Percentiles rank a stretch among this genome's conserved stretches.
Evolutionary conservation across 2,329 filamentous ascomycete genomes (phyloP).

Genomic region (Colletotrichum lindemuthianum): DNA sequence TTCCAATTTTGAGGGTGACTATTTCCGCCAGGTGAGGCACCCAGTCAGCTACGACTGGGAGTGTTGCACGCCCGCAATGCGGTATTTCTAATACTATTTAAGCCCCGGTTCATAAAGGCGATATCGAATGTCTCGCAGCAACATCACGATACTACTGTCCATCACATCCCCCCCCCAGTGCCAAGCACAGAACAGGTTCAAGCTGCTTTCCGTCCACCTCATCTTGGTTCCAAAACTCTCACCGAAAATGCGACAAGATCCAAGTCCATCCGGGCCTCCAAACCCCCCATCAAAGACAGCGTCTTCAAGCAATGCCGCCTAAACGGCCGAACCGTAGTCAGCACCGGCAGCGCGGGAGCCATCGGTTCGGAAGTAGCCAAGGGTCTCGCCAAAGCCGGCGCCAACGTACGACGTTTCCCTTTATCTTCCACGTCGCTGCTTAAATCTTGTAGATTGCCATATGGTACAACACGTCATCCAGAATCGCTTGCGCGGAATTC

Average conservation of each 20-base stretch:
- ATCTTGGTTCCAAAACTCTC: no score
- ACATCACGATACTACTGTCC: no score
- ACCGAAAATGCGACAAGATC: not conserved
- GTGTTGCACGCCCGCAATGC: no score
- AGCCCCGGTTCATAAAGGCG: no score
- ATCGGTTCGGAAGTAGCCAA: constrained; percentile 27
- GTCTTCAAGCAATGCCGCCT: constrained; percentile 34
- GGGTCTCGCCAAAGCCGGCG: constrained; percentile 25
- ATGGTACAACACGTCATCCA: constrained; percentile 26
- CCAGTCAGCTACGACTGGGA: no score
- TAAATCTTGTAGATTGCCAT: constrained; percentile 10
- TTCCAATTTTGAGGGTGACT: no score
- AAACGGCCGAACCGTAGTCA: constrained; percentile 25
- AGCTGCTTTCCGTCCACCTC: no score
- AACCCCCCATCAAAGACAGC: constrained; percentile 15
- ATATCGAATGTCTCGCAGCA: no score
- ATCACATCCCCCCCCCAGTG: no score
- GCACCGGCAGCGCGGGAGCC: constrained; percentile 20
- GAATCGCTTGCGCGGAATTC: constrained; percentile 39
- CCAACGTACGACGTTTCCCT: constrained; percentile 26
- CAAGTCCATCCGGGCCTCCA: constrained; percentile 27
- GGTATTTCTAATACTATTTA: no score
- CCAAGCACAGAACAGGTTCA: no score
- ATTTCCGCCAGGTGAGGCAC: no score
- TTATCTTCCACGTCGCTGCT: not conserved